These are phyloP conservation scores for Claviceps maximensis DNA, from an alignment of 2,329 filamentous ascomycete genomes.

Conservation along the genomic window DNA sequence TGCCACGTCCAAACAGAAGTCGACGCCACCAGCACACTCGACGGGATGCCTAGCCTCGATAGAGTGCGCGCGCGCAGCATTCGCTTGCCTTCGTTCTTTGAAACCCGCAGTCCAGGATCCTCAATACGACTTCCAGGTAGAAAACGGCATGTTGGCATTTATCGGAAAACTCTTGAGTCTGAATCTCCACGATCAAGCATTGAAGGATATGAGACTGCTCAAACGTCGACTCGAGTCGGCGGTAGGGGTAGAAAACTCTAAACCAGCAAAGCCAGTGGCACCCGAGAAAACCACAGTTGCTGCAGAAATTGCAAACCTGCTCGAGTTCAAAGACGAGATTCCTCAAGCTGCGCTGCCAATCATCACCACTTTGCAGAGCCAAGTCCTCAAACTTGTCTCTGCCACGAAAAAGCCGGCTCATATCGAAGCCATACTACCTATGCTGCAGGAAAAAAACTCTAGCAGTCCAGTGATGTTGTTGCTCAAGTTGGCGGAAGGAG, in stretches of 20 bases:
- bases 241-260: slow-evolving; percentile 16
- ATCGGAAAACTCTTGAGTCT: slow-evolving; percentile 51
- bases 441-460: slow-evolving; percentile 37
- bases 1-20: slow-evolving; percentile 19
- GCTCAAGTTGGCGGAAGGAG: slow-evolving; percentile 28
- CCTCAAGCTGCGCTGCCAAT: slow-evolving; percentile 35
- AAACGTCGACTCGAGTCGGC: slow-evolving; percentile 46
- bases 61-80: slow-evolving; percentile 57
- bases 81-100: slow-evolving; percentile 47
- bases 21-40: slow-evolving; percentile 18
- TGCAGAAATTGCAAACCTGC: slow-evolving; percentile 38
- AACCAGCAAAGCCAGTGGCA: slow-evolving; percentile 16
- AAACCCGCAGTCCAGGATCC: slow-evolving; percentile 40
- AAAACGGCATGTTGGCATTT: slow-evolving; percentile 59
- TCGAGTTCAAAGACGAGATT: slow-evolving; percentile 43
- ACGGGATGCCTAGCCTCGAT: slow-evolving; percentile 42
- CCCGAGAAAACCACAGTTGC: slow-evolving; percentile 18
- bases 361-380: slow-evolving; percentile 50
- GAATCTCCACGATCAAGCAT: slow-evolving; percentile 52
- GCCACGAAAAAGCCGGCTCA: slow-evolving; percentile 44
- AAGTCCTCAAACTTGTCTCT: slow-evolving; percentile 50
- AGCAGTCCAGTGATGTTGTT: slow-evolving; percentile 49
- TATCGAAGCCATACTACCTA: slow-evolving; percentile 43
- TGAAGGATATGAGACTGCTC: slow-evolving; percentile 53
- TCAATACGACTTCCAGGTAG: slow-evolving; percentile 53